These are phyloP conservation scores for Ascochyta rabiei DNA, from an alignment of 2,329 filamentous ascomycete species.

Conservation along the genomic window DNA sequence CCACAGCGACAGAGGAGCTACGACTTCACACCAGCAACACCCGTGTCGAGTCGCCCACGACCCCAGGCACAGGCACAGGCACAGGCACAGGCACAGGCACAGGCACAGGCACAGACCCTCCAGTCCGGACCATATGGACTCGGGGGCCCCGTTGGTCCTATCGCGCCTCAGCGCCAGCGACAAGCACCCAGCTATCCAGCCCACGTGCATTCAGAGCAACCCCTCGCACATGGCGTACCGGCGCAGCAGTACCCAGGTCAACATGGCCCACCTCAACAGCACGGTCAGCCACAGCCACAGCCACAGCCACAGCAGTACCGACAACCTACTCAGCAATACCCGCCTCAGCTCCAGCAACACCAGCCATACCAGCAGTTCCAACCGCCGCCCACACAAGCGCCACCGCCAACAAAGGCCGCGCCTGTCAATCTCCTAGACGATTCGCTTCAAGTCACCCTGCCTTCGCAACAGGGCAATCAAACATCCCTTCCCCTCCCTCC, in stretches of 20 bases:
- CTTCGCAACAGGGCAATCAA: conserved; percentile 56
- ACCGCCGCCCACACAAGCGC: conserved; percentile 23
- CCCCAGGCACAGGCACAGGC: conserved; percentile 32
- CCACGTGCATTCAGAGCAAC: conserved; percentile 25
- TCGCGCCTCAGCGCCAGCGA: conserved; percentile 38
- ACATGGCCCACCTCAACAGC: conserved; percentile 7
- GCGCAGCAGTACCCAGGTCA: conserved; percentile 19
- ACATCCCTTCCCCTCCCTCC: conserved; percentile 71
- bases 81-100: too few species aligned
- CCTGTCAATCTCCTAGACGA: conserved; percentile 65
- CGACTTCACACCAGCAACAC: conserved; percentile 35
- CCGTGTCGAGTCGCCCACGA: conserved; percentile 34
- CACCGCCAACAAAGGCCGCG: conserved; percentile 35
- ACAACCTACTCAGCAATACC: conserved; percentile 23
- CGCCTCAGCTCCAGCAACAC: conserved; percentile 21
- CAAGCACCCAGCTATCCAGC: conserved; percentile 29
- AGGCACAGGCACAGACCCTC: conserved; percentile 34
- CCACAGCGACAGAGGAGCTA: conserved; percentile 31
- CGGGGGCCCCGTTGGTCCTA: conserved; percentile 47
- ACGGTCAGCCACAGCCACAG: conserved; percentile 20
- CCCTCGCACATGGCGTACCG: conserved; percentile 18
- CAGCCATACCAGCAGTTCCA: conserved; percentile 25
- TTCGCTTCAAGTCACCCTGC: conserved; percentile 65
- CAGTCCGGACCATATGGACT: conserved; percentile 30
- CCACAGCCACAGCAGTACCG: conserved; percentile 20